Evolutionary conservation across 1,139 yeast species (phyloP).

Genomic region (Nakaseomyces nivariensis): DNA sequence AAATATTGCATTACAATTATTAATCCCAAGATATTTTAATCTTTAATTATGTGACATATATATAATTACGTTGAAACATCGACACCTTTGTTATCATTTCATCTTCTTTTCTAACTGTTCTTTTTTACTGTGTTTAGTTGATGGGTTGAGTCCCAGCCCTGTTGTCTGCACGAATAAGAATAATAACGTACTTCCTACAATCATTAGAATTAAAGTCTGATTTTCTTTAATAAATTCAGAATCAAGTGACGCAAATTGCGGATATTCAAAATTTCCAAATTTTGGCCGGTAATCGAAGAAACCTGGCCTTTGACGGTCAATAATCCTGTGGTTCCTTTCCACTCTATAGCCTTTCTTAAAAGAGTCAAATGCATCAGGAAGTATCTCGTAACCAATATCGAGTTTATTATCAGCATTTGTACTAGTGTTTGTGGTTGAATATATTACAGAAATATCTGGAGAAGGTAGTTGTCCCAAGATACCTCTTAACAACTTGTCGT

Average conservation of each 20-base stretch:
- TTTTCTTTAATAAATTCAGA: slow-evolving; percentile 18
- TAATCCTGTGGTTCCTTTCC: slow-evolving; percentile 44
- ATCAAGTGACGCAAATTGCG: slow-evolving; percentile 16
- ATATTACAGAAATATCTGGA: slow-evolving; percentile 50
- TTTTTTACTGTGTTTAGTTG: neutral
- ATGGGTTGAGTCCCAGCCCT: neutral
- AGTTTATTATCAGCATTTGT: slow-evolving; percentile 10
- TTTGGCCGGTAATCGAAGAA: slow-evolving; percentile 29
- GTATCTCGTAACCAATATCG: slow-evolving; percentile 19
- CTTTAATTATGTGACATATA: neutral
- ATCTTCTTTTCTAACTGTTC: neutral
- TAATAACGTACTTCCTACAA: neutral
- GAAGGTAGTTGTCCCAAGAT: slow-evolving; percentile 58
- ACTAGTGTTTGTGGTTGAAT: slow-evolving; percentile 14
- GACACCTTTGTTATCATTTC: neutral
- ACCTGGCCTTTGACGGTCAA: slow-evolving; percentile 28
- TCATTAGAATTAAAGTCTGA: neutral
- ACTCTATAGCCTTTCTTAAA: slow-evolving; percentile 38
- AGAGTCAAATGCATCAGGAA: slow-evolving; percentile 27
- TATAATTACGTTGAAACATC: neutral
- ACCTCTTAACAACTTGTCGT: slow-evolving; percentile 44
- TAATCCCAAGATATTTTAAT: neutral
- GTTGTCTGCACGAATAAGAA: neutral
- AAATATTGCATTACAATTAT: neutral
- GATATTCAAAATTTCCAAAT: slow-evolving; percentile 9